Conservation (phyloP, 2,329 filamentous ascomycete genomes). For the Ophiocordyceps robertsii region DNA sequence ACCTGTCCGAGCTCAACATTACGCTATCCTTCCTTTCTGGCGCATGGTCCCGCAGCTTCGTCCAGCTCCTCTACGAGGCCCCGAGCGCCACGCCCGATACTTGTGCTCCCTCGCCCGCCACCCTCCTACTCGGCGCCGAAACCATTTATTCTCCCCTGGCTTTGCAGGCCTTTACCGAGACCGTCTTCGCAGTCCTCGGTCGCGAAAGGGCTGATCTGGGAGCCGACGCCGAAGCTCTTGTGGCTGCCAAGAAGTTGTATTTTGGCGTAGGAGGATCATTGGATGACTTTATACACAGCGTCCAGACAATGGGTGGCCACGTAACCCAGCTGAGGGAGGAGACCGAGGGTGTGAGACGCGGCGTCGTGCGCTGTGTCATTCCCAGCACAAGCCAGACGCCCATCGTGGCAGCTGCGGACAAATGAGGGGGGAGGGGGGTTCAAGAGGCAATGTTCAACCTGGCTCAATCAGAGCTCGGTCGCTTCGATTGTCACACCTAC, state of each 20-base stretch:
- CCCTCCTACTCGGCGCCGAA: slow-evolving; percentile 58
- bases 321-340: slow-evolving; percentile 44
- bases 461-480: neutral
- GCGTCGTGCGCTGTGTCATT: slow-evolving; percentile 40
- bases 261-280: slow-evolving; percentile 77
- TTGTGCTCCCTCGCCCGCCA: slow-evolving; percentile 8
- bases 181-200: slow-evolving; percentile 45
- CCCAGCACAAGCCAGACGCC: neutral
- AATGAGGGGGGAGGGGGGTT: no score
- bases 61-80: slow-evolving; percentile 38
- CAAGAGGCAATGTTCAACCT: no score
- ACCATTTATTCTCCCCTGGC: slow-evolving; percentile 73
- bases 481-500: neutral
- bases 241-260: slow-evolving; percentile 69
- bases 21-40: slow-evolving; percentile 58
- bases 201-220: slow-evolving; percentile 20
- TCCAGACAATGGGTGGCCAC: slow-evolving; percentile 31
- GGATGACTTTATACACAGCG: slow-evolving; percentile 53
- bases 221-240: slow-evolving; percentile 44
- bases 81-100: slow-evolving; percentile 3
- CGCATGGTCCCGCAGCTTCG: slow-evolving; percentile 55
- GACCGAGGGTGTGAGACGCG: slow-evolving; percentile 45
- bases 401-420: neutral
- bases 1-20: slow-evolving; percentile 37
- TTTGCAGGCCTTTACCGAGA: slow-evolving; percentile 53